Conservation (phyloP, 768 basidiomycete genomes). For the Rhizopogon vinicolor region DNA sequence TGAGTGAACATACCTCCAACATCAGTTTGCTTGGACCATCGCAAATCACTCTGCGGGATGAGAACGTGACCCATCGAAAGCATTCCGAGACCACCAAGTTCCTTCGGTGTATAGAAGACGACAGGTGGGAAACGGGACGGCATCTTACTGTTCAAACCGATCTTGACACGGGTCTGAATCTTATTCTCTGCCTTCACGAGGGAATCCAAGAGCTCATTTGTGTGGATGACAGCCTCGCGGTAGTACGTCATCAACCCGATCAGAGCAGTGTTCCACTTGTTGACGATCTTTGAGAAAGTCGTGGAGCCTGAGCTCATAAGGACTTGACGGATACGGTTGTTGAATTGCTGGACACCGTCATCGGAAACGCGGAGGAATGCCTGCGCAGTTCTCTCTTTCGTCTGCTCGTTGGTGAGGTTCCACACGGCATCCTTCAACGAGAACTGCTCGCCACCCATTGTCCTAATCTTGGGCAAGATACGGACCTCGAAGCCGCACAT, state of each 20-base stretch:
- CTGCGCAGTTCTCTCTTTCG: constrained; percentile 96
- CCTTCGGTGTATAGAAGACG: constrained; percentile 96
- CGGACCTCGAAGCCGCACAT: constrained; percentile 99
- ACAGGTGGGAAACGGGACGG: constrained; percentile 98
- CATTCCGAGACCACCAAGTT: constrained; percentile 98
- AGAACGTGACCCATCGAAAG: constrained; percentile 99
- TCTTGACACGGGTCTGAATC: constrained; percentile 99
- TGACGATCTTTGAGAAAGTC: constrained; percentile 98
- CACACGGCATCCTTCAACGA: constrained; percentile 94
- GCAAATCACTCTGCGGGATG: constrained; percentile 94
- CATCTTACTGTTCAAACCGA: constrained; percentile 99
- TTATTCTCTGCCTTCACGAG: constrained; percentile 99
- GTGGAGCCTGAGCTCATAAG: constrained; percentile 98
- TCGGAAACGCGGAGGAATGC: constrained; percentile 98
- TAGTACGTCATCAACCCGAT: constrained; percentile 98
- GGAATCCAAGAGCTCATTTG: constrained; percentile 91
- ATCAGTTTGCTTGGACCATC: constrained; percentile 99
- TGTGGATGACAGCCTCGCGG: constrained; percentile 96
- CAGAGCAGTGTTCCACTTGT: constrained; percentile 95
- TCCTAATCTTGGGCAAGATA: constrained; percentile 93
- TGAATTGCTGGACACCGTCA: constrained; percentile 94
- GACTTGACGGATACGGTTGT: constrained; percentile 94
- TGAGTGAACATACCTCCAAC: constrained; percentile 57
- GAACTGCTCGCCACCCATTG: constrained; percentile 94
- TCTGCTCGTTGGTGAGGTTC: constrained; percentile 96